Evolutionary conservation across 768 basidiomycete genomes (phyloP), one percentile per base, ranked within the genome.

Genomic region (Rhodosporidiobolus odoratus): DNA sequence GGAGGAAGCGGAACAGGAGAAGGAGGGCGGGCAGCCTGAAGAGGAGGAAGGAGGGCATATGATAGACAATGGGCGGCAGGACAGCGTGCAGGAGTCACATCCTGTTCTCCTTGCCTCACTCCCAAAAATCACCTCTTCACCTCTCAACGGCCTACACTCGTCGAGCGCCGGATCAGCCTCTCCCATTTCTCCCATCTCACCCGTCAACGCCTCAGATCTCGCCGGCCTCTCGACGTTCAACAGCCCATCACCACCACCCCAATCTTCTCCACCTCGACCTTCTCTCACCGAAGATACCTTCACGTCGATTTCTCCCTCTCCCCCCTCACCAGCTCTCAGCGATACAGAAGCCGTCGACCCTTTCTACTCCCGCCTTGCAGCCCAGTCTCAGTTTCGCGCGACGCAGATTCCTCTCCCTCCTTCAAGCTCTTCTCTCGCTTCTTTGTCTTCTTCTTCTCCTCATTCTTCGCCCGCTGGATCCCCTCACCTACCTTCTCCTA

Each of bases 271-370:
- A 23, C 57, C 1, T 25, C 56, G 16, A 9, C 13, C 43, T 41
- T 9, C 35, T 32, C 30, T 7, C 6, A 52, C 35, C 10, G 3
- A 1, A 40, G 45, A n/a, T 50, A 38, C 15, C 45, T 30, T 34
- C 13, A 23, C 34, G n/a, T 30, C 25, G 23, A 34, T 30, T 43
- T 34, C 41, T 15, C 7, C 40, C 19, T 30, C 41, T 9, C n/a
- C 17, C 43, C 35, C 37, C 2, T 56, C 60, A 3, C 53, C 48
- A 27, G 30, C 60, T 4, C 25, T 27, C 2, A 62, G 58, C 63
- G 71, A 68, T 35, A 61, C 66, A 23, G 66, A 72, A 38, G 37
- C 58, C 6, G 61, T 68, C 45, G 66, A 72, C 58, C 65, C 70
- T 2, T 64, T 67, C 58, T 67, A 54, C 65, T 50, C 32, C 8